Conservation (phyloP, 139 green algal species). For the Axilococcus clingmanii region DNA sequence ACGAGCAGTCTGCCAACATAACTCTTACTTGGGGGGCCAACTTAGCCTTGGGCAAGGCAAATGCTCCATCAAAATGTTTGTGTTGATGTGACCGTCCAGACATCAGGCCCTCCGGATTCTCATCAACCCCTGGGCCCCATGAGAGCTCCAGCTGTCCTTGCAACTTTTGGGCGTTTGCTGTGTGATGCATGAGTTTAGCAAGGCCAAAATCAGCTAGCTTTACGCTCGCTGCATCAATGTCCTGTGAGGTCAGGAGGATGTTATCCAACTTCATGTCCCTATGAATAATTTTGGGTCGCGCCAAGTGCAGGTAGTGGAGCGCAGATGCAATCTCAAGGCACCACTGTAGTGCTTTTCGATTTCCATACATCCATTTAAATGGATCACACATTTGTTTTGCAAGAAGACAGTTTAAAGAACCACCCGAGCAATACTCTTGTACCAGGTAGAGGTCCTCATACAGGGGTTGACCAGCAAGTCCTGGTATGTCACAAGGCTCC, state of each 20-base stretch:
- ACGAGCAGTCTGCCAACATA: too few species aligned
- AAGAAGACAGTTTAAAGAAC: slow-evolving; percentile 36
- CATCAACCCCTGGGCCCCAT: background rate
- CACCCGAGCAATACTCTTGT: slow-evolving; percentile 44
- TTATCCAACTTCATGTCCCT: slow-evolving; percentile 66
- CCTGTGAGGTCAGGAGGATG: slow-evolving; percentile 31
- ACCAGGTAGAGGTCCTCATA: too few species aligned
- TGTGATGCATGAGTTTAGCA: slow-evolving; percentile 18
- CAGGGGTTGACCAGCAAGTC: slow-evolving; percentile 43
- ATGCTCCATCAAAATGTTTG: too few species aligned
- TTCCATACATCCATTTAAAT: background rate
- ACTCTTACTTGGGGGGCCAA: too few species aligned
- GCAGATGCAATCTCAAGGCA: slow-evolving; percentile 39
- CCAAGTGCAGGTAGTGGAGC: slow-evolving; percentile 61
- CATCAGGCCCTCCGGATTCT: background rate
- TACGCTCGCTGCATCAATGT: slow-evolving; percentile 7
- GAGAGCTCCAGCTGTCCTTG: background rate
- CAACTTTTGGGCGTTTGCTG: too few species aligned
- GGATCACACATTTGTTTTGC: slow-evolving; percentile 12
- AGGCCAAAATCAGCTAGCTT: slow-evolving; percentile 46
- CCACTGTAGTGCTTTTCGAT: slow-evolving; percentile 53
- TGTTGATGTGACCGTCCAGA: too few species aligned
- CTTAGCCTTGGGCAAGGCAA: too few species aligned
- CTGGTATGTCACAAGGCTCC: background rate
- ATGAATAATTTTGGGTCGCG: slow-evolving; percentile 70